Conservation (phyloP, 2,329 filamentous ascomycete species). For the Microsporum canis region DNA sequence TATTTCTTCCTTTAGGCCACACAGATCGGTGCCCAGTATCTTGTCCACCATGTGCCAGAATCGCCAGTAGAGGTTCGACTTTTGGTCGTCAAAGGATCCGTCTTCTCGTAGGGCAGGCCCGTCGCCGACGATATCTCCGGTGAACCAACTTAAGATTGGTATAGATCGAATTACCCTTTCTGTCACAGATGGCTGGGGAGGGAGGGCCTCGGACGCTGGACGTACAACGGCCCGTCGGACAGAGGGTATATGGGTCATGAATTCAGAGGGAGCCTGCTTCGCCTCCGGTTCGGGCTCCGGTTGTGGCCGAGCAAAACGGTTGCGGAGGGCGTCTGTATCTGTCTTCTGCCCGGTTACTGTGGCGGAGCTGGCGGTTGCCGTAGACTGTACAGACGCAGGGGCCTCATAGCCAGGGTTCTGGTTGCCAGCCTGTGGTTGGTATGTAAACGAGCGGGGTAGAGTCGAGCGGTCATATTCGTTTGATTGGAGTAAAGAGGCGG, state of each 20-base stretch:
- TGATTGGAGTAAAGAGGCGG: constrained; percentile 25
- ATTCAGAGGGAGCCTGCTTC: constrained; percentile 32
- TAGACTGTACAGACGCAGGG: constrained; percentile 25
- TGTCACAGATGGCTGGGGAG: constrained; percentile 54
- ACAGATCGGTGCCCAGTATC: constrained; percentile 49
- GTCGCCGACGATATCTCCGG: constrained; percentile 41
- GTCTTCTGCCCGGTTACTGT: constrained; percentile 22
- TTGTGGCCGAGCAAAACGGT: constrained; percentile 19
- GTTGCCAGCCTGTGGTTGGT: background rate
- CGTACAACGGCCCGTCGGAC: constrained; percentile 55
- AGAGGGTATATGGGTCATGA: constrained; percentile 51
- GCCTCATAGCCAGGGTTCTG: constrained; percentile 21
- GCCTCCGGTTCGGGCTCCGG: constrained; percentile 15
- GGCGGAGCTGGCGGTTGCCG: constrained; percentile 33
- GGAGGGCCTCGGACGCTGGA: constrained; percentile 58
- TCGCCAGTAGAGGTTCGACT: constrained; percentile 49
- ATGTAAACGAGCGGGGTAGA: constrained; percentile 26
- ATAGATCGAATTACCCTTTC: constrained; percentile 55
- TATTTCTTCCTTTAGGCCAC: constrained; percentile 45
- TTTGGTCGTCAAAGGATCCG: constrained; percentile 56
- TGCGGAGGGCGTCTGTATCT: constrained; percentile 18
- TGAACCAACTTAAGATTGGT: constrained; percentile 62
- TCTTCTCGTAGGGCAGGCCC: constrained; percentile 37
- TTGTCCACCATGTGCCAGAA: constrained; percentile 48
- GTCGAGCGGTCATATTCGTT: constrained; percentile 27